Evolutionary conservation across 805 yeast species (phyloP).

Genomic region (Clavispora carvajalis): DNA sequence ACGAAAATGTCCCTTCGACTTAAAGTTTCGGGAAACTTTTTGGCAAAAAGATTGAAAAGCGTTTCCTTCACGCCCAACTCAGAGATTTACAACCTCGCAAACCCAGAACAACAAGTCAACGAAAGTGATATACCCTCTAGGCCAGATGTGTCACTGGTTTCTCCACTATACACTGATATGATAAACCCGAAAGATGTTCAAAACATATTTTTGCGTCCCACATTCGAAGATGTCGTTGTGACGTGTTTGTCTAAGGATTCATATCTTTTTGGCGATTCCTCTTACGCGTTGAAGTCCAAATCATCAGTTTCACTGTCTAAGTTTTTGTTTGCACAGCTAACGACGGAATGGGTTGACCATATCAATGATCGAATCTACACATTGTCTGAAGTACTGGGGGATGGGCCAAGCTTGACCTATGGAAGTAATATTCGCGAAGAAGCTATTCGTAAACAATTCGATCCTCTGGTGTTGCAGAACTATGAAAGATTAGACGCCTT

Average conservation of each 20-base stretch:
- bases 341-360: slow-evolving; percentile 25
- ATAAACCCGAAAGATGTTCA: slow-evolving; percentile 29
- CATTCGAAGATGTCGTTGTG: slow-evolving; percentile 25
- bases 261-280: slow-evolving; percentile 11
- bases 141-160: slow-evolving; percentile 17
- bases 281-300: background rate
- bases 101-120: slow-evolving; percentile 25
- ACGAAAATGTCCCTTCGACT: background rate
- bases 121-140: slow-evolving; percentile 30
- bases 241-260: slow-evolving; percentile 25
- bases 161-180: slow-evolving; percentile 21
- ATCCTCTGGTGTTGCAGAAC: slow-evolving; percentile 1
- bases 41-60: background rate
- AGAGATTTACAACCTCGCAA: slow-evolving; percentile 21
- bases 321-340: slow-evolving; percentile 24
- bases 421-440: slow-evolving; percentile 4
- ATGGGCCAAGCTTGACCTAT: slow-evolving; percentile 11
- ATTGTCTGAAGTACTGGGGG: slow-evolving; percentile 14
- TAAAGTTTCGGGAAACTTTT: background rate
- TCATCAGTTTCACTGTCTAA: slow-evolving; percentile 9
- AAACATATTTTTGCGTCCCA: slow-evolving; percentile 28
- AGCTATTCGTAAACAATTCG: slow-evolving; percentile 1
- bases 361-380: slow-evolving; percentile 18
- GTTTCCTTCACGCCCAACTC: slow-evolving; percentile 25
- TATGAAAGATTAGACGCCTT: slow-evolving; percentile 3